Evolutionary conservation across 2,329 filamentous ascomycete species (phyloP), one percentile per base, ranked within the genome.

Genomic region (Venturia nashicola): DNA sequence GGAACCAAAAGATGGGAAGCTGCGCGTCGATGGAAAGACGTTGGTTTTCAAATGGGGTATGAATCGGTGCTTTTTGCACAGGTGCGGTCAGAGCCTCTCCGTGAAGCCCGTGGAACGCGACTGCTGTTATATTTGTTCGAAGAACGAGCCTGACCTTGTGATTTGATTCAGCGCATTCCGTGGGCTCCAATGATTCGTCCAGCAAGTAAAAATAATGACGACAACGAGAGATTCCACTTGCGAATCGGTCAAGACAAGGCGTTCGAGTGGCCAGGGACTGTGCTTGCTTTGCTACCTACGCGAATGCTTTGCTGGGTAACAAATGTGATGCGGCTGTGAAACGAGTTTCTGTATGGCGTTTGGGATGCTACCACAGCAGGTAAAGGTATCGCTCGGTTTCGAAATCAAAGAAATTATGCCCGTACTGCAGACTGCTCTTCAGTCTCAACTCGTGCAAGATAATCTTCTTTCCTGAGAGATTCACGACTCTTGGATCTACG

Each of bases 321-420:
- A 23, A 60, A 60, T 44, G 36, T 60, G 59, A 60, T 34, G 59
- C 59, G 59, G 42, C 59, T 27, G 20, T 60, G 59, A 60, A 60
- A 60, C 59, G 42, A n/a, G 32, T 60, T 42, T 60, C 42, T 18
- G 39, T 27, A 16, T 34, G 14, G 59, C 20, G 59, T 60, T 42
- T 42, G 36, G 39, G 36, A 44, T 60, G 39, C 36, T 34, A 43
- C 2, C 23, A n/a, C n/a, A 43, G 27, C 14, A 27, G 42, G 11
- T 12, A n/a, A 14, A 12, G 5, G 59, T 8, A 60, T 27, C 34
- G 23, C 39, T 40, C 27, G n/a, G 36, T 44, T 32, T 27, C 20
- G n/a, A 44, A 43, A 20, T 42, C 7, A 36, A 60, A 59, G 18
- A 59, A 14, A 23, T 39, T 23, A 42, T 20, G 16, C 27, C 36